Base-by-base conservation (phyloP, 495 filamentous ascomycete species). In the Daldinia concentrica region DNA sequence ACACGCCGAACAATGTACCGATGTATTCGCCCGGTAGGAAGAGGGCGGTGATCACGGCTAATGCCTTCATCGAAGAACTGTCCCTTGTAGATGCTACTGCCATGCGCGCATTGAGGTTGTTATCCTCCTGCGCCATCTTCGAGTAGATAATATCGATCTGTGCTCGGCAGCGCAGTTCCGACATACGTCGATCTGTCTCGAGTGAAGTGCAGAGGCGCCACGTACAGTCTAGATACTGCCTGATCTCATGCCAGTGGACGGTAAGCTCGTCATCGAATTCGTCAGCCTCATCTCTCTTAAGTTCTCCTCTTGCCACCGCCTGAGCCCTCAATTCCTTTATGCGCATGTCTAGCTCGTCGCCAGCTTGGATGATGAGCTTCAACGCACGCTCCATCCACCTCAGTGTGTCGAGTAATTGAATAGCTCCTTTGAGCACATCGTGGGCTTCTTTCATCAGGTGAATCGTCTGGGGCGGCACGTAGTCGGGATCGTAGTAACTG, bases 71-170 rank as follows among this genome's bases (percentile, higher is more conserved):
- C 11, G 77, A 79, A 0, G 77, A 79, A 37, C 72, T 77, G 56
- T 79, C 77, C 12, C 77, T 72, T 3, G 76, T 79, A 6, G 77
- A 78, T 1, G 77, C 76, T n/a, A 79, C 76, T 1, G 77, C 77
- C 77, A 79, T 79, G 26, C 76, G 75, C 45, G 76, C 76, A 55
- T 74, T 77, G 37, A 79, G 71, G 37, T 77, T 78, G 58, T 79
- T 79, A 32, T 79, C 77, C 36, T 79, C 77, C 30, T 78, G 76
- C 43, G 76, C 75, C 69, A 79, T 77, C 69, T 77, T 79, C 41
- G 76, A 76, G 55, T 74, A 79, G 57, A 79, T 79, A 29, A 79
- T 78, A 48, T 79, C 77, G 39, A 78, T 79, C 58, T 78, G 77
- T 6, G 77, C 76, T n/a, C 76, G 70, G 45, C 76, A 78, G 4